phyloP scores from a whole-genome alignment of 768 basidiomycete genomes.

The Amanita jacksonii region DNA sequence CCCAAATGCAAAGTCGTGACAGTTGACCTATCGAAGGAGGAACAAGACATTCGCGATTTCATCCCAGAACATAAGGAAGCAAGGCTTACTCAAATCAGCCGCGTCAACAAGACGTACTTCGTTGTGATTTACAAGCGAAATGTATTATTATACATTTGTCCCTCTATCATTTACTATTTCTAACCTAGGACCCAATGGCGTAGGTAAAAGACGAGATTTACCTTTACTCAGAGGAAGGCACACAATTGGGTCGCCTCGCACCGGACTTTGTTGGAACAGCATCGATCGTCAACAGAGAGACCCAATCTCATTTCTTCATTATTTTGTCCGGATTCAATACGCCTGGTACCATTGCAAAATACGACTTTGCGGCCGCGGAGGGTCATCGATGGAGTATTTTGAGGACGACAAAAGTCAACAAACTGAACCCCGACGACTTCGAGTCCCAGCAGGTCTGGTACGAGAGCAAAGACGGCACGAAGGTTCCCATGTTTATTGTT shows the following conservation, averaged over 20 bases:
- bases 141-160: too few species aligned
- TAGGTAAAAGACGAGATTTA: constrained; percentile 6
- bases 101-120: constrained; percentile 5
- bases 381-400: not conserved
- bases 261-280: constrained; percentile 1
- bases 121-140: constrained; percentile 3
- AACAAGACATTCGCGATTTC: constrained; percentile 1
- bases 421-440: constrained; percentile 60
- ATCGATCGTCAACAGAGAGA: not conserved
- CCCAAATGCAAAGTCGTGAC: not conserved
- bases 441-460: constrained; percentile 63
- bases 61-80: constrained; percentile 1
- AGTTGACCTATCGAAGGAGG: not conserved
- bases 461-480: constrained; percentile 66
- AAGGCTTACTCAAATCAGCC: not conserved
- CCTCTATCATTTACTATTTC: too few species aligned
- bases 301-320: constrained; percentile 2
- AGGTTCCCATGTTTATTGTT: constrained; percentile 79
- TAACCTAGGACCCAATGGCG: too few species aligned
- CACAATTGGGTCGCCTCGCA: not conserved
- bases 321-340: not conserved
- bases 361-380: constrained; percentile 3
- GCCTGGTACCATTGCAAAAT: not conserved
- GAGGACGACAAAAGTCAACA: constrained; percentile 37
- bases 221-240: constrained; percentile 3